phyloP scores from a whole-genome alignment of 768 basidiomycete species.

The Mycena latifolia region DNA sequence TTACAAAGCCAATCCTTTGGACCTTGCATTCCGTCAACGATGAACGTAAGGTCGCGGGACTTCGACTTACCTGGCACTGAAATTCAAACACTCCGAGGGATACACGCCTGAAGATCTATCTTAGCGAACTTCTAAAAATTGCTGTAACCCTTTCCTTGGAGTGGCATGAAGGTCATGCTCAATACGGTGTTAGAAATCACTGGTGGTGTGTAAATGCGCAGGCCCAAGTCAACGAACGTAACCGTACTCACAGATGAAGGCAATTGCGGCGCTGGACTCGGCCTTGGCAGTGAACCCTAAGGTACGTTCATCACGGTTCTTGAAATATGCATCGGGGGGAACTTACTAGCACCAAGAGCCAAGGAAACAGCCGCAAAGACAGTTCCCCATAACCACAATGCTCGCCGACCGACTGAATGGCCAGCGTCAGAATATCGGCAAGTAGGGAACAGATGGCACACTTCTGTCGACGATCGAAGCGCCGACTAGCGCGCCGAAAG shows the following conservation, averaged over 20 bases:
- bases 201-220: not conserved
- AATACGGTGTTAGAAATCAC: conserved; percentile 18
- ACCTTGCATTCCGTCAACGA: not conserved
- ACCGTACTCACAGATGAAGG: conserved; percentile 59
- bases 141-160: conserved; percentile 10
- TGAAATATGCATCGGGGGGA: no score
- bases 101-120: conserved; percentile 20
- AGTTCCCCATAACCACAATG: conserved; percentile 63
- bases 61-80: not conserved
- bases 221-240: not conserved
- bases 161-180: conserved; percentile 28
- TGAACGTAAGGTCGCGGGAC: no score
- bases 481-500: conserved; percentile 54
- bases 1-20: conserved; percentile 27
- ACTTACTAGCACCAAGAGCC: conserved; percentile 54
- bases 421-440: no score
- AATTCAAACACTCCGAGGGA: conserved; percentile 25
- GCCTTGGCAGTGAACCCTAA: conserved; percentile 54
- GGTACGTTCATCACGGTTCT: no score
- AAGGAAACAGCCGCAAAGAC: conserved; percentile 49
- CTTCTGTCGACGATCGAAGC: conserved; percentile 55
- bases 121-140: not conserved
- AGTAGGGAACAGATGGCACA: conserved; percentile 12
- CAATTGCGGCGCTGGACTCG: conserved; percentile 55
- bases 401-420: conserved; percentile 53